Conservation (phyloP, 148 eudicot genomes). For the Rhododendron simsii region DNA sequence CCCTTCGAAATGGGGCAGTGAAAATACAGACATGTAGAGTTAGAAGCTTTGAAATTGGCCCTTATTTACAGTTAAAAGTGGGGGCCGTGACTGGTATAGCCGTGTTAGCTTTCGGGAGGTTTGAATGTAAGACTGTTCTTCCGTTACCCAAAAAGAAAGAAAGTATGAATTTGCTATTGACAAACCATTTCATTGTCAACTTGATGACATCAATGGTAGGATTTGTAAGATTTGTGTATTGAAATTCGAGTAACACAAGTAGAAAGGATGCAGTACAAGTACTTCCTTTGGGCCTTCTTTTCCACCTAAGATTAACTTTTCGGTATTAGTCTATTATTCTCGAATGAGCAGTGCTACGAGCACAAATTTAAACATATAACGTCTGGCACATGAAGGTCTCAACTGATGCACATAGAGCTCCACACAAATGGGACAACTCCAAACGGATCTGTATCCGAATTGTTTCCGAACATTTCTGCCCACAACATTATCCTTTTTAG, state of each 20-base stretch:
- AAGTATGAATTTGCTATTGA: neutral
- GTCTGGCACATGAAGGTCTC: neutral
- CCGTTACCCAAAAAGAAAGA: too few relatives aligned
- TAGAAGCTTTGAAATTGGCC: neutral
- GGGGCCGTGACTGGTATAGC: too few relatives aligned
- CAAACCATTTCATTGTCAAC: neutral
- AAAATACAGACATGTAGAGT: neutral
- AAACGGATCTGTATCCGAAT: neutral
- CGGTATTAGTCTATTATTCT: neutral
- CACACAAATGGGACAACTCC: neutral
- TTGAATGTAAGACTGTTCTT: too few relatives aligned
- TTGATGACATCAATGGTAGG: neutral
- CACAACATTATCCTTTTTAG: neutral
- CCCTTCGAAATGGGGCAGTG: conserved; percentile 41
- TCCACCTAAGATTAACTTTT: neutral
- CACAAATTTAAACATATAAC: too few relatives aligned
- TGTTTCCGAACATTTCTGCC: neutral
- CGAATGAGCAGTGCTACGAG: neutral
- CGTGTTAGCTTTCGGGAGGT: too few relatives aligned
- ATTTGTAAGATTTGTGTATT: neutral
- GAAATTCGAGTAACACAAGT: neutral
- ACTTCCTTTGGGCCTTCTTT: neutral
- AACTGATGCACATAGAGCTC: neutral
- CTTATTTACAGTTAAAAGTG: neutral
- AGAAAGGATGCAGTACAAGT: neutral